A percentile compares a stretch with the other conserved stretches of the same genome.
These are phyloP conservation scores for Calocybe gambosa DNA, from an alignment of 1,284 basidiomycete genomes.

Conservation along the genomic window DNA sequence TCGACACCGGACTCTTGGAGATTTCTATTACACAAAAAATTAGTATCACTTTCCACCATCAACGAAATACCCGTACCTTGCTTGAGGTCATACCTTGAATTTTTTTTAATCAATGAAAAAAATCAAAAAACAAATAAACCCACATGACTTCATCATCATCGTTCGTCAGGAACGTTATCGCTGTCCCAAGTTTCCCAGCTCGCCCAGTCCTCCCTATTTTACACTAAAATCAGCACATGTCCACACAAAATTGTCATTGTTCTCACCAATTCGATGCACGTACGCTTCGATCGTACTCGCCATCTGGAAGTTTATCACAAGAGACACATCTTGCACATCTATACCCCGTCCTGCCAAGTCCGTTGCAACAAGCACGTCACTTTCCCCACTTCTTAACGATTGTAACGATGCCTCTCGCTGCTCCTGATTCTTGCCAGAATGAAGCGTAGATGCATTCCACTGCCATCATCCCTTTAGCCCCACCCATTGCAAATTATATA, in stretches of 20 bases:
- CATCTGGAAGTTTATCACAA: conserved; percentile 99
- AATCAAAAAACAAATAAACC: conserved; percentile 30
- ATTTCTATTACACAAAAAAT: conserved; percentile 55
- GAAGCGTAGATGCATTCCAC: conserved; percentile 87
- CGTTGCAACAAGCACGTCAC: conserved; percentile 89
- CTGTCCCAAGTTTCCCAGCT: conserved; percentile 88
- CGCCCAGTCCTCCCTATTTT: conserved; percentile 85
- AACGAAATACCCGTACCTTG: conserved; percentile 75
- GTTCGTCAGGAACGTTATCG: conserved; percentile 95
- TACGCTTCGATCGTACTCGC: conserved; percentile 93
- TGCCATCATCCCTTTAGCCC: conserved; percentile 24
- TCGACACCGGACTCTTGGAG: conserved; percentile 88
- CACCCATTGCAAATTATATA: conserved; percentile 12
- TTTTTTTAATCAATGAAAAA: too few relatives aligned
- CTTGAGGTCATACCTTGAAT: conserved; percentile 89
- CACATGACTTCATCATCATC: conserved; percentile 97
- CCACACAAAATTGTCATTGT: background rate
- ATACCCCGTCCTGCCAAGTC: conserved; percentile 98
- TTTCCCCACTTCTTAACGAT: conserved; percentile 77
- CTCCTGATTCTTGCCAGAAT: conserved; percentile 97
- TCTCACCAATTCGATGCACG: conserved; percentile 88
- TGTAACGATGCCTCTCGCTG: conserved; percentile 92
- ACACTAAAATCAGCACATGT: conserved; percentile 7
- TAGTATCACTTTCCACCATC: too few relatives aligned
- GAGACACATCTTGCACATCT: conserved; percentile 92